Evolutionary conservation across 305 asterid species (phyloP).

Genomic region (Solanum hybrid): DNA sequence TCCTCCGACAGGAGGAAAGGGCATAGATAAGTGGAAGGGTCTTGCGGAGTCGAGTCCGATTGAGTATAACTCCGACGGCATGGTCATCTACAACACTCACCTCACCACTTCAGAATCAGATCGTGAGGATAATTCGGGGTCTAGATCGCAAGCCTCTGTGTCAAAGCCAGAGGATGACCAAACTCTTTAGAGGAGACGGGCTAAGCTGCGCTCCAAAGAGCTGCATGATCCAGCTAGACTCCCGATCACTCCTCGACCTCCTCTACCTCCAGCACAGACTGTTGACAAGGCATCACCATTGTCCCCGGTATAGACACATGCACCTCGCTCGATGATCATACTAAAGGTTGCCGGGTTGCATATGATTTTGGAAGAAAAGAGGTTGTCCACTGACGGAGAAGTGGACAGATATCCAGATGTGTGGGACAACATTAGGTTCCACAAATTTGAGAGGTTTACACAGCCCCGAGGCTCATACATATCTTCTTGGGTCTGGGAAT

Average conservation of each 20-base stretch:
- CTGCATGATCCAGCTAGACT: no score
- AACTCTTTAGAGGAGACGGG: neutral
- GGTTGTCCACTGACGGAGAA: neutral
- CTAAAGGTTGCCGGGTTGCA: neutral
- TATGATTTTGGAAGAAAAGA: neutral
- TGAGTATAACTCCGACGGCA: neutral
- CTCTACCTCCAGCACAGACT: neutral
- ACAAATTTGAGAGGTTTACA: neutral
- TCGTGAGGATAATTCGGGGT: neutral
- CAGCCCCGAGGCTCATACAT: no score
- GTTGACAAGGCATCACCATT: neutral
- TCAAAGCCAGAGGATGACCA: neutral
- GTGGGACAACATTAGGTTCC: neutral
- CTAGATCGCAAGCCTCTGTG: no score
- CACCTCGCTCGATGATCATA: neutral
- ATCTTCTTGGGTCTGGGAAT: no score
- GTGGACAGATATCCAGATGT: neutral
- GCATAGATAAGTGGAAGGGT: no score
- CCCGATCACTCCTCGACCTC: neutral
- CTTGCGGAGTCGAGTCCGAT: no score
- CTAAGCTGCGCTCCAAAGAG: neutral
- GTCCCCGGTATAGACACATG: neutral
- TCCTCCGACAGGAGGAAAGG: no score
- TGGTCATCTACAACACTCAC: neutral
- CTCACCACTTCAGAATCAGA: neutral